Percentiles rank a stretch among this genome's conserved stretches.
phyloP scores from a whole-genome alignment of 2,329 filamentous ascomycete genomes.

The Aaosphaeria arxii region DNA sequence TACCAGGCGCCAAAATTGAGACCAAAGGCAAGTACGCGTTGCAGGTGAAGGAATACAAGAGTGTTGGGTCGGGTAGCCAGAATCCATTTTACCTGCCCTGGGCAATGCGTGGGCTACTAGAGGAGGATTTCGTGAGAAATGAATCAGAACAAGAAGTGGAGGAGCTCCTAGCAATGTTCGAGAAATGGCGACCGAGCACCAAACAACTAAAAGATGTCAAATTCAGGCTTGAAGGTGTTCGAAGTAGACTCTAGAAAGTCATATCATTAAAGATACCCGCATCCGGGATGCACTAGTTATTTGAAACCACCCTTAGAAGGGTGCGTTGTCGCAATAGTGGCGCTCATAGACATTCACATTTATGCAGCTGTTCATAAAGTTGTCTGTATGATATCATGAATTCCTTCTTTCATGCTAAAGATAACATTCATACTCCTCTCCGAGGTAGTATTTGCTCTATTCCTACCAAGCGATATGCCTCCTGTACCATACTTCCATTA shows the following conservation, averaged over 20 bases:
- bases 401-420: too few relatives aligned
- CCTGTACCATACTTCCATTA: too few relatives aligned
- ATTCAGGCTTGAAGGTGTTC: conserved; percentile 85
- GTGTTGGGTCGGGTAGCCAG: conserved; percentile 39
- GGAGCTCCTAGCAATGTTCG: conserved; percentile 80
- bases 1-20: conserved; percentile 22
- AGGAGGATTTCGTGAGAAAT: conserved; percentile 85
- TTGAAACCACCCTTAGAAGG: too few relatives aligned
- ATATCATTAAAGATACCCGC: background rate
- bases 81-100: conserved; percentile 94
- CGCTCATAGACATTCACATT: too few relatives aligned
- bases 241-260: conserved; percentile 65
- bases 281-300: too few relatives aligned
- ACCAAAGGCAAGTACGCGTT: conserved; percentile 20
- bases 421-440: too few relatives aligned
- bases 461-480: too few relatives aligned
- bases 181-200: conserved; percentile 85
- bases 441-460: too few relatives aligned
- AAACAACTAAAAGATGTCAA: conserved; percentile 96
- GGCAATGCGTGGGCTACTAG: conserved; percentile 89
- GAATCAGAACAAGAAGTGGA: conserved; percentile 75
- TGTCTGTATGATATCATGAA: too few relatives aligned
- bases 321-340: too few relatives aligned
- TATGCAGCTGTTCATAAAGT: too few relatives aligned
- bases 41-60: conserved; percentile 31